Conservation (phyloP, 768 basidiomycete genomes). For the Pleurotus eryngii region DNA sequence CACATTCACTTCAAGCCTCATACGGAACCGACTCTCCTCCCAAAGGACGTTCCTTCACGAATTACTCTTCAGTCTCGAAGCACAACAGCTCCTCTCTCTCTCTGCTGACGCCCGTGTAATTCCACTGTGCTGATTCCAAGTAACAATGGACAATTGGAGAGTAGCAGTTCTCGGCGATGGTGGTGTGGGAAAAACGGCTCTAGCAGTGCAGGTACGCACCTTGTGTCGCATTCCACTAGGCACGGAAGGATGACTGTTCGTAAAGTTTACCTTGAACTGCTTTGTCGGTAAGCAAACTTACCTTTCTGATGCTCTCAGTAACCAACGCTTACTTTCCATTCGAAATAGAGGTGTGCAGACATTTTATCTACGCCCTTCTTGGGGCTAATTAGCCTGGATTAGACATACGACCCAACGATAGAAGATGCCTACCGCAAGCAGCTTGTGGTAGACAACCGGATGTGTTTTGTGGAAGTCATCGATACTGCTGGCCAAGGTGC, state of each 20-base stretch:
- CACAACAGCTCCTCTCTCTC: too few relatives aligned
- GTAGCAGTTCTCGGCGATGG: conserved; percentile 95
- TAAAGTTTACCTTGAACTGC: conserved; percentile 90
- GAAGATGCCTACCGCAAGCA: conserved; percentile 97
- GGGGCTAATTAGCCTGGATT: conserved; percentile 1
- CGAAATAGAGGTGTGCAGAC: conserved; percentile 48
- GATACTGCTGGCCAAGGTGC: conserved; percentile 96
- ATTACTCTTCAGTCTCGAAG: too few relatives aligned
- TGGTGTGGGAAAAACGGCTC: conserved; percentile 95
- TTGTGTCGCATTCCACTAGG: conserved; percentile 3
- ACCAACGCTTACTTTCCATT: too few relatives aligned
- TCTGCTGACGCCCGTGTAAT: too few relatives aligned
- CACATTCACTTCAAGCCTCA: too few relatives aligned
- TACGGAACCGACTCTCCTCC: too few relatives aligned
- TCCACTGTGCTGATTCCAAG: too few relatives aligned
- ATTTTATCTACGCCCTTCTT: conserved; percentile 12
- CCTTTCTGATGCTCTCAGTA: background rate
- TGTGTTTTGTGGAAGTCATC: conserved; percentile 95
- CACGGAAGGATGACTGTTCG: conserved; percentile 8
- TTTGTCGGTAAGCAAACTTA: conserved; percentile 75
- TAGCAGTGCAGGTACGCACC: conserved; percentile 84
- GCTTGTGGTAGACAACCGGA: conserved; percentile 89
- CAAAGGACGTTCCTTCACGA: too few relatives aligned
- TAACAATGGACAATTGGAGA: conserved; percentile 86
- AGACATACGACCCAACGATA: conserved; percentile 99